Evolutionary conservation across 2,329 filamentous ascomycete species (phyloP).

Genomic region (Xylariales sp.): DNA sequence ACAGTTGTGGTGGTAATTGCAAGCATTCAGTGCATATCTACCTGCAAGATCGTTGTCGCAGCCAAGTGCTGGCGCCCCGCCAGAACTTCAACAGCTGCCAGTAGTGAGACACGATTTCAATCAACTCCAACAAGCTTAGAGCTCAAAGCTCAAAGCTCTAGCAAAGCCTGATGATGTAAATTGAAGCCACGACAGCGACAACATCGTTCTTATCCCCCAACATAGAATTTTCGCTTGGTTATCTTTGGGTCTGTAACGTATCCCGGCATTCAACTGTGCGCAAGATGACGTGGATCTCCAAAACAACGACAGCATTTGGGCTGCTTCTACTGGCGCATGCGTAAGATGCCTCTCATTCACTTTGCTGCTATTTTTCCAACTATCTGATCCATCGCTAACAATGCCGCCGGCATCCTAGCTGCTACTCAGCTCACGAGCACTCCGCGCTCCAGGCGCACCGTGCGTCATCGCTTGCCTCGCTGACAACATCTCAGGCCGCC

Average conservation of each 20-base stretch:
- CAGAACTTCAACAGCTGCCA: too few relatives aligned
- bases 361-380: background rate
- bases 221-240: too few relatives aligned
- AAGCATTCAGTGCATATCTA: too few relatives aligned
- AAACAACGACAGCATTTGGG: conserved; percentile 65
- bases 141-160: too few relatives aligned
- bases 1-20: too few relatives aligned
- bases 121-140: too few relatives aligned
- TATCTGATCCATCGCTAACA: conserved; percentile 2
- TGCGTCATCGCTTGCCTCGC: conserved; percentile 40
- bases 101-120: too few relatives aligned
- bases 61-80: too few relatives aligned
- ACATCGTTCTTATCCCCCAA: too few relatives aligned
- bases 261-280: background rate
- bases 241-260: background rate
- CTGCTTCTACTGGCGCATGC: conserved; percentile 79
- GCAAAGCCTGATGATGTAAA: too few relatives aligned
- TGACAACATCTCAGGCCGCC: conserved; percentile 35
- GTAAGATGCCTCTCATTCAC: conserved; percentile 57
- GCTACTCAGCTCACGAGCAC: conserved; percentile 95
- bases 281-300: conserved; percentile 65
- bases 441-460: conserved; percentile 64
- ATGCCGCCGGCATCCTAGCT: conserved; percentile 48
- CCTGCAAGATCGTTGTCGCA: too few relatives aligned
- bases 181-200: too few relatives aligned